phyloP scores from a whole-genome alignment of 148 eudicot genomes.

The Chenopodium suecicum region DNA sequence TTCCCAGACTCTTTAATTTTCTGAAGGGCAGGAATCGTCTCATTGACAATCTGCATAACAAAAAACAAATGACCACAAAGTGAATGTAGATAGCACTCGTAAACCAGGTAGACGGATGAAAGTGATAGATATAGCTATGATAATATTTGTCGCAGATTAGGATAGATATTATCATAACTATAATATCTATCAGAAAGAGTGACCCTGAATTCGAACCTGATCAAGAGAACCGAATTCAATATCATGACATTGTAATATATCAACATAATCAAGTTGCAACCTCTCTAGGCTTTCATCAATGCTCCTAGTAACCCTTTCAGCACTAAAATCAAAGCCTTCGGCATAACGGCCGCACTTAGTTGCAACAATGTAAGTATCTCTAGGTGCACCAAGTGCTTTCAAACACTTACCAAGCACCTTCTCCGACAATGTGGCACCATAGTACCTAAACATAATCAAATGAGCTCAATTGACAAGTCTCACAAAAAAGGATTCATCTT shows the following conservation, averaged over 20 bases:
- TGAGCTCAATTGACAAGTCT: neutral
- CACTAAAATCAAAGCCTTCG: conserved; percentile 96
- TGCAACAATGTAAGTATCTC: conserved; percentile 79
- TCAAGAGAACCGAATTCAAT: conserved; percentile 94
- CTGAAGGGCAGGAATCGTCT: conserved; percentile 95
- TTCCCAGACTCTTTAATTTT: conserved; percentile 87
- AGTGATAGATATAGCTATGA: too few relatives aligned
- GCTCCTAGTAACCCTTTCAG: conserved; percentile 90
- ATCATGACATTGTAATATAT: conserved; percentile 94
- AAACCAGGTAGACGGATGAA: neutral
- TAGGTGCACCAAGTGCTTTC: conserved; percentile 78
- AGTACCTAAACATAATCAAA: conserved; percentile 46
- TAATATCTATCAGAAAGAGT: neutral
- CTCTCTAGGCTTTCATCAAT: conserved; percentile 94
- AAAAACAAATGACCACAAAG: neutral
- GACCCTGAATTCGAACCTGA: conserved; percentile 53
- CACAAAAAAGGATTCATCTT: neutral
- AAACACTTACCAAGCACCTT: conserved; percentile 74
- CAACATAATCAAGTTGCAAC: conserved; percentile 96
- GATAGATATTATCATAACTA: too few relatives aligned
- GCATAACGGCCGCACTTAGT: conserved; percentile 91
- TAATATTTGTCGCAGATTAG: too few relatives aligned
- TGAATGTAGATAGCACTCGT: neutral
- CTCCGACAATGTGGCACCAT: conserved; percentile 95
- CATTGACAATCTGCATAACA: conserved; percentile 68